These are phyloP conservation scores for Geotrichum macrosporum DNA, from an alignment of 1,139 yeast species.

Conservation along the genomic window DNA sequence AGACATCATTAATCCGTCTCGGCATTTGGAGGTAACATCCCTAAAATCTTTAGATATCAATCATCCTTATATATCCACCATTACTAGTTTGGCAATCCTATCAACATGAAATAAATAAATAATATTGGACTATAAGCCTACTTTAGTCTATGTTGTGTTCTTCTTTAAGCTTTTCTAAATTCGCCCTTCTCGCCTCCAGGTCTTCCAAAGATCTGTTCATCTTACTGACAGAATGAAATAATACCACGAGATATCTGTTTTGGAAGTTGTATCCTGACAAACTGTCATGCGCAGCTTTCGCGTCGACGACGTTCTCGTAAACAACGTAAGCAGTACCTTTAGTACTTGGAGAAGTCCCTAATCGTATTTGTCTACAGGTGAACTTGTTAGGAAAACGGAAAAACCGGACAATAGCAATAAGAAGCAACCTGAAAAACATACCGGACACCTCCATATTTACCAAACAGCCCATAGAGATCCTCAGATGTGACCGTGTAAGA, in stretches of 20 bases:
- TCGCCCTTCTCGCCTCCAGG: slow-evolving; percentile 29
- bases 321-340: slow-evolving; percentile 58
- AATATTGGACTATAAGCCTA: not conserved
- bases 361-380: slow-evolving; percentile 45
- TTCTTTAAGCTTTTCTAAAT: slow-evolving; percentile 31
- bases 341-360: slow-evolving; percentile 45
- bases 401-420: no score
- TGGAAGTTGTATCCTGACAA: slow-evolving; percentile 58
- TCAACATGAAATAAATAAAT: slow-evolving; percentile 5
- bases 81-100: no score
- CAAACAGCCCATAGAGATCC: slow-evolving; percentile 52
- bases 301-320: slow-evolving; percentile 48
- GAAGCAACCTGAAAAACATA: slow-evolving; percentile 24
- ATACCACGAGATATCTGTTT: slow-evolving; percentile 56
- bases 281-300: slow-evolving; percentile 50
- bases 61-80: no score
- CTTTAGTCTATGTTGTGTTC: slow-evolving; percentile 29
- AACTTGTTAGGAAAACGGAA: no score
- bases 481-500: slow-evolving; percentile 50
- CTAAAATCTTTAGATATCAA: no score
- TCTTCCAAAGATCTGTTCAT: slow-evolving; percentile 28
- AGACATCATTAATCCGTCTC: no score
- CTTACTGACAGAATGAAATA: slow-evolving; percentile 45
- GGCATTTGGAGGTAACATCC: no score
- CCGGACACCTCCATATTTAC: slow-evolving; percentile 53